Conservation (phyloP, 1,139 yeast genomes). For the Entelexis paramagnoliae region DNA sequence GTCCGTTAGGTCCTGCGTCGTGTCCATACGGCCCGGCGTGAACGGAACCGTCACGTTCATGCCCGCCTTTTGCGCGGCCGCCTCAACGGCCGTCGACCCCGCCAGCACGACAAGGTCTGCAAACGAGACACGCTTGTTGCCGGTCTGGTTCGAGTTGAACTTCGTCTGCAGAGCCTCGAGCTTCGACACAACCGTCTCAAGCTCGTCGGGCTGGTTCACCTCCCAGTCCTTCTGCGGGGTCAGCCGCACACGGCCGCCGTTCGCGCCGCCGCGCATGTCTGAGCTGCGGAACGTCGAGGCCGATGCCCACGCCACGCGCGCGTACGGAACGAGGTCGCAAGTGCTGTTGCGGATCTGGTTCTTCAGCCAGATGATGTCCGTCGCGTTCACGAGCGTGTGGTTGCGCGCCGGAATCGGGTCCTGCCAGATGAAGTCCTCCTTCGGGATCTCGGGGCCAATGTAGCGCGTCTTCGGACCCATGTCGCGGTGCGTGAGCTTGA, state of each 20-base stretch:
- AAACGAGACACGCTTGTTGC: slow-evolving; percentile 15
- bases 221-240: slow-evolving; percentile 22
- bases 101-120: slow-evolving; percentile 22
- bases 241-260: slow-evolving; percentile 21
- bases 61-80: slow-evolving; percentile 17
- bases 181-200: slow-evolving; percentile 11
- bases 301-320: slow-evolving; percentile 21
- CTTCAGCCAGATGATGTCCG: slow-evolving; percentile 16
- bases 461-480: slow-evolving; percentile 21
- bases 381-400: slow-evolving; percentile 15
- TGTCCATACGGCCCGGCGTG: slow-evolving; percentile 21
- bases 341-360: slow-evolving; percentile 10
- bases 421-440: slow-evolving; percentile 19
- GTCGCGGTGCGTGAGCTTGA: slow-evolving; percentile 22
- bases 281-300: slow-evolving; percentile 21
- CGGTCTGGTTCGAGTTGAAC: slow-evolving; percentile 14
- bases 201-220: slow-evolving; percentile 22
- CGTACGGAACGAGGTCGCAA: slow-evolving; percentile 13
- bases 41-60: slow-evolving; percentile 18
- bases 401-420: slow-evolving; percentile 18
- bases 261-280: slow-evolving; percentile 23
- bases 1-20: slow-evolving; percentile 17
- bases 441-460: slow-evolving; percentile 21
- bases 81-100: slow-evolving; percentile 20
- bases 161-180: slow-evolving; percentile 9